Evolutionary conservation across 108 stramenopile species (phyloP).

Genomic region (Cylindrotheca closterium): DNA sequence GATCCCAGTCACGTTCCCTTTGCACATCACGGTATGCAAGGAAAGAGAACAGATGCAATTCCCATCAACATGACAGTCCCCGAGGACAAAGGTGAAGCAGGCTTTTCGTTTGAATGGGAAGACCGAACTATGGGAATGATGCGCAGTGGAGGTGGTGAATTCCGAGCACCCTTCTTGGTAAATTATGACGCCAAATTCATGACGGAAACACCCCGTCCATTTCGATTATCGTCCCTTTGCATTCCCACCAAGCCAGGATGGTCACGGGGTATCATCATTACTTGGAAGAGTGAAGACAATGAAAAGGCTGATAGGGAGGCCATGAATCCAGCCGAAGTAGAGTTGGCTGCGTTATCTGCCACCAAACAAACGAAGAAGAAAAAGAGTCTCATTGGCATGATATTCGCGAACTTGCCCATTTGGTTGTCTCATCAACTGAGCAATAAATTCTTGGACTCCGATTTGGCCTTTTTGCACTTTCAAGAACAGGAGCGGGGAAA

Average conservation of each 20-base stretch:
- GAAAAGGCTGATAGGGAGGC: background rate
- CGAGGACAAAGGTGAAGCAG: conserved; percentile 9
- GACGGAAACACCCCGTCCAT: conserved; percentile 3
- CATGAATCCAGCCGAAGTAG: background rate
- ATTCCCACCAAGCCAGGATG: conserved; percentile 39
- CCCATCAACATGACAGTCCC: conserved; percentile 34
- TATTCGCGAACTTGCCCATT: conserved; percentile 18
- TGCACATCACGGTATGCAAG: conserved; percentile 49
- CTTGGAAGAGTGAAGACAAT: background rate
- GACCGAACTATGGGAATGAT: conserved; percentile 37
- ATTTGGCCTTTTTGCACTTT: conserved; percentile 37
- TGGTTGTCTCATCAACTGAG: conserved; percentile 30
- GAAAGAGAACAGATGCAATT: conserved; percentile 28
- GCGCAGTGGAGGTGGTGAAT: conserved; percentile 9
- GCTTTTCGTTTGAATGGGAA: conserved; percentile 27
- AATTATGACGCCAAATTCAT: conserved; percentile 21
- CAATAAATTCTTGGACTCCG: conserved; percentile 38
- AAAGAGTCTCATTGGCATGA: background rate
- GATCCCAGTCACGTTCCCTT: conserved; percentile 86
- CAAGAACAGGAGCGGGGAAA: conserved; percentile 36
- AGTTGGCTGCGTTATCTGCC: background rate
- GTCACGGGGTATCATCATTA: conserved; percentile 30
- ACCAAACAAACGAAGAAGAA: conserved; percentile 12
- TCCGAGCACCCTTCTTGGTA: conserved; percentile 26
- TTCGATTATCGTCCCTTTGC: conserved; percentile 18